Conservation (phyloP, 2,329 filamentous ascomycete species). For the Aureobasidium sp. region DNA sequence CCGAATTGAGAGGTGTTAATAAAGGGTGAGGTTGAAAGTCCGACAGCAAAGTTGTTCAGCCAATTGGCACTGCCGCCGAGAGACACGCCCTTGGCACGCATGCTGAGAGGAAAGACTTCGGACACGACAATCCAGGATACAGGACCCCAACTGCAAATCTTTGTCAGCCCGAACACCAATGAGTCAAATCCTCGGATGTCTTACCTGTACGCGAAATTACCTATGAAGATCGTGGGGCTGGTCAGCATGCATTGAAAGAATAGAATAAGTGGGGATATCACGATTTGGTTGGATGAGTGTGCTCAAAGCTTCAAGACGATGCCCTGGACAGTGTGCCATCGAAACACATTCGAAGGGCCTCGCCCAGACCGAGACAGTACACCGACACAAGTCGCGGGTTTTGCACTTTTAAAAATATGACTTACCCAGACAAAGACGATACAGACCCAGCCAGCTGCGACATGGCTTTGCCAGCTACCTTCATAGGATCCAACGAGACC, state of each 20-base stretch:
- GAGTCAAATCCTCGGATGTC: background rate
- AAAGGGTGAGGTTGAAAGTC: constrained; percentile 20
- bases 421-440: constrained; percentile 62
- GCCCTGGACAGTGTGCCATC: no score
- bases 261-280: no score
- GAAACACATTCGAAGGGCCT: no score
- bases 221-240: constrained; percentile 43
- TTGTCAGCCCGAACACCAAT: background rate
- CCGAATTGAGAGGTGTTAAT: constrained; percentile 20
- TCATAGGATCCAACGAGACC: constrained; percentile 21
- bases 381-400: no score
- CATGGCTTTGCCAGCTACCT: constrained; percentile 23
- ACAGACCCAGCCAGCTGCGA: constrained; percentile 36
- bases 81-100: constrained; percentile 25
- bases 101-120: constrained; percentile 25
- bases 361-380: no score
- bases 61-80: constrained; percentile 22
- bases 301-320: no score
- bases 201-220: constrained; percentile 59
- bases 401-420: no score
- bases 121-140: constrained; percentile 18
- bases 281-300: no score
- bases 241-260: no score
- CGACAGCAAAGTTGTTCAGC: constrained; percentile 20
- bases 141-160: constrained; percentile 49